These are phyloP conservation scores for Solanum habrochaites DNA, from an alignment of 257 asterid genomes.

Conservation along the genomic window DNA sequence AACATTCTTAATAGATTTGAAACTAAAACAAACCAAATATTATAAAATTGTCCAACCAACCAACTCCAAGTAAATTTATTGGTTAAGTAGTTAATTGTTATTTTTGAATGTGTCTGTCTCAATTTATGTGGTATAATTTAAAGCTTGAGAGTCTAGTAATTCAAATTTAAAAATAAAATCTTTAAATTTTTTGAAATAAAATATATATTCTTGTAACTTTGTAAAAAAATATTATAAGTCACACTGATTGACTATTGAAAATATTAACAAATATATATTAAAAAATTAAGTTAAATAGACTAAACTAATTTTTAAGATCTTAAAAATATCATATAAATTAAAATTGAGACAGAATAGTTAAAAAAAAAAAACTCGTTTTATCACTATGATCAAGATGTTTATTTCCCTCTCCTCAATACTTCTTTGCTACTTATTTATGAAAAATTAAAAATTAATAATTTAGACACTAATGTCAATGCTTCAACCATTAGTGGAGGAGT, in stretches of 20 bases:
- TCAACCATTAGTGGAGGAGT: no score
- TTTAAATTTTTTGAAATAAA: no score
- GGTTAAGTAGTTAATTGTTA: background rate
- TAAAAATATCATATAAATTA: background rate
- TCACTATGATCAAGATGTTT: background rate
- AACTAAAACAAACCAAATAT: no score
- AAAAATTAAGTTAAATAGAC: no score
- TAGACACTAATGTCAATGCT: background rate
- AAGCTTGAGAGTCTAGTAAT: background rate
- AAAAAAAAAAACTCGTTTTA: no score
- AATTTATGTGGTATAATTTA: background rate
- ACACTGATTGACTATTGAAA: no score
- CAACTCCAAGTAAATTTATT: background rate
- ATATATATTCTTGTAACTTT: no score
- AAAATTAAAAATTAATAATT: no score
- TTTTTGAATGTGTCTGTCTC: fast-evolving
- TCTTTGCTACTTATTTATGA: background rate
- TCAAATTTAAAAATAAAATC: no score
- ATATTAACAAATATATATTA: no score
- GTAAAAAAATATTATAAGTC: background rate
- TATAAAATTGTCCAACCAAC: background rate
- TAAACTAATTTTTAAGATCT: no score
- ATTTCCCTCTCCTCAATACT: background rate
- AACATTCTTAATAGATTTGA: background rate
- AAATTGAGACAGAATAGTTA: fast-evolving